A percentile compares a stretch with the other conserved stretches of the same genome.
Evolutionary conservation across 805 yeast genomes (phyloP).

Genomic region (Suhomyces canberraensis): DNA sequence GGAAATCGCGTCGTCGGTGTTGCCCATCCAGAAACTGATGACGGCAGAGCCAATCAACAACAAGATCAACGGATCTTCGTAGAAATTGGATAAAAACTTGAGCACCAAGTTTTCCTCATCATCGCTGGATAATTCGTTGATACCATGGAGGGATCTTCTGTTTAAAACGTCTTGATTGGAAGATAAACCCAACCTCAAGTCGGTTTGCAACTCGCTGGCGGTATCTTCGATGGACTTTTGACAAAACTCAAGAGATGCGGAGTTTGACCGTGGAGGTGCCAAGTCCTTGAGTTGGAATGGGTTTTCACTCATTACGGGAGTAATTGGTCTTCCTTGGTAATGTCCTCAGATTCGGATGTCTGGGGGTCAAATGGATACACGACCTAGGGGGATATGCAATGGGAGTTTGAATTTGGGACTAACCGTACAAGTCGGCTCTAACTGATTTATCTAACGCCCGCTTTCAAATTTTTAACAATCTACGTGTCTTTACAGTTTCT

Average conservation of each 20-base stretch:
- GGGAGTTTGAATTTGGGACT: too few species aligned
- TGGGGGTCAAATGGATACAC: background rate
- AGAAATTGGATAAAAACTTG: conserved; percentile 76
- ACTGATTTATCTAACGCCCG: too few species aligned
- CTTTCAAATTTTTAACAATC: too few species aligned
- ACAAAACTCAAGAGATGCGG: conserved; percentile 67
- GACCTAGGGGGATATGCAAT: conserved; percentile 15
- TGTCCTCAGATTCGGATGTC: too few species aligned
- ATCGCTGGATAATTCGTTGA: conserved; percentile 71
- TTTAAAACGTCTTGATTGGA: conserved; percentile 67
- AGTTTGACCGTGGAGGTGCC: conserved; percentile 19
- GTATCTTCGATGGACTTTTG: conserved; percentile 65
- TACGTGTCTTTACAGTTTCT: too few species aligned
- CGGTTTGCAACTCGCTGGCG: conserved; percentile 58
- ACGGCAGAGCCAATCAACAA: conserved; percentile 86
- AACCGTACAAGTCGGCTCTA: too few species aligned
- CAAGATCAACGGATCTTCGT: conserved; percentile 87
- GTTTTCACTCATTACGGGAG: conserved; percentile 37
- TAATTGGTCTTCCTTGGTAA: background rate
- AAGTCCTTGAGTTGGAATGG: conserved; percentile 29
- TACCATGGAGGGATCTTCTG: conserved; percentile 74
- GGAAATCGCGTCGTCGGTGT: conserved; percentile 91
- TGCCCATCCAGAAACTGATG: conserved; percentile 89
- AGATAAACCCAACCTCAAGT: conserved; percentile 56
- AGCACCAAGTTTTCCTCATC: conserved; percentile 72